Percentiles rank a stretch among this genome's conserved stretches.
phyloP scores from a whole-genome alignment of 768 basidiomycete genomes.

The Trametes cinnabarina region DNA sequence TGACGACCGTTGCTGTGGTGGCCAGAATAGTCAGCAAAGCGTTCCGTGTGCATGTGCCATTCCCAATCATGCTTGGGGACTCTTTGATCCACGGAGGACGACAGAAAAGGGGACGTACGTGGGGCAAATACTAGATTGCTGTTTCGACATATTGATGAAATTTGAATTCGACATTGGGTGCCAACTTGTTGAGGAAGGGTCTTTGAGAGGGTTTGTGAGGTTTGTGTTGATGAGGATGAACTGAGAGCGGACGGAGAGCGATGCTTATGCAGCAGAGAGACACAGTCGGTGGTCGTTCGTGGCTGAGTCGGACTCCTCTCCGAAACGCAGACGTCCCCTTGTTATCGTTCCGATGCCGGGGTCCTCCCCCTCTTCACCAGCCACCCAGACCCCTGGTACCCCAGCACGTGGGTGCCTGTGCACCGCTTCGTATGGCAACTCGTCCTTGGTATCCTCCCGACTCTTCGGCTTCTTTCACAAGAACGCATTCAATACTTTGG shows the following conservation, averaged over 20 bases:
- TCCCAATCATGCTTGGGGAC: too few species aligned
- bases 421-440: slow-evolving; percentile 2
- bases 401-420: slow-evolving; percentile 11
- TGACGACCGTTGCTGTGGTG: slow-evolving; percentile 85
- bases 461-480: not conserved
- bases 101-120: slow-evolving; percentile 50
- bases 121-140: slow-evolving; percentile 93
- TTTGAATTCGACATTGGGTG: slow-evolving; percentile 75
- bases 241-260: not conserved
- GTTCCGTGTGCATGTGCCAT: too few species aligned
- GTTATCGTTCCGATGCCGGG: slow-evolving; percentile 4
- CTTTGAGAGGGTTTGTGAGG: not conserved
- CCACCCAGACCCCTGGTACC: slow-evolving; percentile 3
- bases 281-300: not conserved
- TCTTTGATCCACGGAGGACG: too few species aligned
- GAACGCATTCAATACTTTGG: not conserved
- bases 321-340: not conserved
- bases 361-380: not conserved
- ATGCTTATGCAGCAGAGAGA: slow-evolving; percentile 5
- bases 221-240: not conserved
- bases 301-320: not conserved
- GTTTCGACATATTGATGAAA: slow-evolving; percentile 70
- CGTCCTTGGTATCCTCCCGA: slow-evolving; percentile 4
- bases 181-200: slow-evolving; percentile 63
- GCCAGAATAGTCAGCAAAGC: not conserved